These are phyloP conservation scores for Penicillium expansum DNA, from an alignment of 2,329 filamentous ascomycete species.

Conservation along the genomic window DNA sequence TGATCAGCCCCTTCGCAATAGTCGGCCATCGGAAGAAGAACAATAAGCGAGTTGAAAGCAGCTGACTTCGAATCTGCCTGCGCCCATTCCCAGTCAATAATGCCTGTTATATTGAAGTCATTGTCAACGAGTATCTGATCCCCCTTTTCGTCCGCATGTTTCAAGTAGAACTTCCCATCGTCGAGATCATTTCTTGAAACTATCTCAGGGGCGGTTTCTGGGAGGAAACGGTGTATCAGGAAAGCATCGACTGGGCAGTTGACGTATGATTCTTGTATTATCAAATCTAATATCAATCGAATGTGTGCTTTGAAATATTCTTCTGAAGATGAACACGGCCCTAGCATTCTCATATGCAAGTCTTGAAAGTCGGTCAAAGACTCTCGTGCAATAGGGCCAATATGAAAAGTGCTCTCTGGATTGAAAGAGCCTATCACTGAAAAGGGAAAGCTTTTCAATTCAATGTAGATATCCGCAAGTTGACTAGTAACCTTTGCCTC, in stretches of 20 bases:
- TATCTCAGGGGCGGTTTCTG: conserved; percentile 31
- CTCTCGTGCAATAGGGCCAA: conserved; percentile 42
- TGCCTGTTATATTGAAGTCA: conserved; percentile 47
- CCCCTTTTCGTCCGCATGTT: conserved; percentile 51
- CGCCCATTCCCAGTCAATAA: conserved; percentile 51
- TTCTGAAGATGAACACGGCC: conserved; percentile 37
- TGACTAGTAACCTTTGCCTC: conserved; percentile 38
- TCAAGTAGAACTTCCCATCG: conserved; percentile 44
- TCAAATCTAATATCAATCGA: conserved; percentile 39
- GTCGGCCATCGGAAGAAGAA: conserved; percentile 41
- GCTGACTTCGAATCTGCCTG: conserved; percentile 32
- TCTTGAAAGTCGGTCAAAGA: conserved; percentile 37
- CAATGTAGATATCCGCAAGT: conserved; percentile 41
- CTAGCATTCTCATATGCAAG: conserved; percentile 24
- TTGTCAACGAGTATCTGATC: conserved; percentile 51
- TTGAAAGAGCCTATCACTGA: conserved; percentile 38
- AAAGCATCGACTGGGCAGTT: conserved; percentile 37
- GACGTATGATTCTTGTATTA: conserved; percentile 40
- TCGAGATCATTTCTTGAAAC: conserved; percentile 19
- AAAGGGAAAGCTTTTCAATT: conserved; percentile 41
- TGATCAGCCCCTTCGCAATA: conserved; percentile 41
- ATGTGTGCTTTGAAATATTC: conserved; percentile 40
- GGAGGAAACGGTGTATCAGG: conserved; percentile 44
- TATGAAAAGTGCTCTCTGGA: conserved; percentile 22
- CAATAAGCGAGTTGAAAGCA: conserved; percentile 46